Conservation (phyloP, 169 alveolate genomes). For the Plasmodium blacklocki region DNA sequence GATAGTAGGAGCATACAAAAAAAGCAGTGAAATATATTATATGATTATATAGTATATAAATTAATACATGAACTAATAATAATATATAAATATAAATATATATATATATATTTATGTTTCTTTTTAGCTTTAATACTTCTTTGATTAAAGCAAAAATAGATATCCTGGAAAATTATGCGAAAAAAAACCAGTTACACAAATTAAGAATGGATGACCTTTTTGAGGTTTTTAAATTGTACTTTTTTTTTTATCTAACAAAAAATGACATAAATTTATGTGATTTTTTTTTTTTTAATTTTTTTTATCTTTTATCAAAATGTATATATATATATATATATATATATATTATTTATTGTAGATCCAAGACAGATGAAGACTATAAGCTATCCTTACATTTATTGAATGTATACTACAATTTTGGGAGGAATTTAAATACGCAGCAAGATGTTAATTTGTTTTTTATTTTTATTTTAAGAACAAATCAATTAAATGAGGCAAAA, state of each 20-base stretch:
- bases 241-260: neutral
- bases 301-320: no score
- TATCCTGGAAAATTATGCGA: conserved; percentile 67
- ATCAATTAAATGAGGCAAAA: conserved; percentile 73
- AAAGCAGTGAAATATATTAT: no score
- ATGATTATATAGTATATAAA: conserved; percentile 1
- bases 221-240: conserved; percentile 71
- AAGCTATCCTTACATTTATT: conserved; percentile 68
- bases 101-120: neutral
- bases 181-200: conserved; percentile 71
- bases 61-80: no score
- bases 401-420: conserved; percentile 74
- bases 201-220: conserved; percentile 55
- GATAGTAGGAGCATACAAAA: no score
- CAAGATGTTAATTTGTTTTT: conserved; percentile 77
- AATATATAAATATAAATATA: neutral
- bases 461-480: conserved; percentile 58
- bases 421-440: conserved; percentile 71
- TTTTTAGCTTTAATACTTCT: conserved; percentile 70
- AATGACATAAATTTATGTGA: neutral
- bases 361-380: conserved; percentile 75
- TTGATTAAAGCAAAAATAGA: conserved; percentile 73
- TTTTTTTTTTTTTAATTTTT: no score
- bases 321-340: no score
- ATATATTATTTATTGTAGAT: conserved; percentile 13